A percentile compares a stretch with the other conserved stretches of the same genome.
Evolutionary conservation across 1,284 basidiomycete genomes (phyloP).

Genomic region (Ceratobasidium sp.): DNA sequence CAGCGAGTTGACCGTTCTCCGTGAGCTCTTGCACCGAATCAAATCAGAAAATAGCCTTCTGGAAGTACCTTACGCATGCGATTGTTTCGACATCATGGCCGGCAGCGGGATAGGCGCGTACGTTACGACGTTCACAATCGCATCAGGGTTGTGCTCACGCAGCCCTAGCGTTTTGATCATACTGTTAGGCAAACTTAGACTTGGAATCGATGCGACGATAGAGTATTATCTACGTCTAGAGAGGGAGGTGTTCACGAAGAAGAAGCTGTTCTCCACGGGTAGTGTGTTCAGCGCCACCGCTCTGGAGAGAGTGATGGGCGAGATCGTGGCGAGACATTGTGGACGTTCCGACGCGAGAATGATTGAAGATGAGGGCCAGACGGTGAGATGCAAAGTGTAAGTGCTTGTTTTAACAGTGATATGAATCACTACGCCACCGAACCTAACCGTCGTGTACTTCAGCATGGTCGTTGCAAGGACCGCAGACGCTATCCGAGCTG

Average conservation of each 20-base stretch:
- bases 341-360: neutral
- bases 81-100: constrained; percentile 53
- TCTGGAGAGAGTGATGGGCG: neutral
- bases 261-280: neutral
- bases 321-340: neutral
- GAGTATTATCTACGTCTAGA: constrained; percentile 48
- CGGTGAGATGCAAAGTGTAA: neutral
- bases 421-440: neutral
- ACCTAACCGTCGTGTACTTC: neutral
- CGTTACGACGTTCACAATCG: neutral
- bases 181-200: constrained; percentile 52
- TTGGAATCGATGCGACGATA: constrained; percentile 52
- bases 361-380: neutral
- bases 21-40: constrained; percentile 16
- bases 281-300: neutral
- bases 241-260: constrained; percentile 10
- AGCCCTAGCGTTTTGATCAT: constrained; percentile 53
- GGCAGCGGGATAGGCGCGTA: constrained; percentile 51
- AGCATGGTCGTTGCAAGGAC: constrained; percentile 1
- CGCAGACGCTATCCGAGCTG: neutral
- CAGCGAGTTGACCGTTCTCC: no score
- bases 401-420: neutral
- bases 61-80: constrained; percentile 46
- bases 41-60: neutral
- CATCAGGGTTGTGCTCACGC: no score